A percentile compares a stretch with the other conserved stretches of the same genome.
Conservation (phyloP, 306 rosid species). For the Cucumis cinereus region DNA sequence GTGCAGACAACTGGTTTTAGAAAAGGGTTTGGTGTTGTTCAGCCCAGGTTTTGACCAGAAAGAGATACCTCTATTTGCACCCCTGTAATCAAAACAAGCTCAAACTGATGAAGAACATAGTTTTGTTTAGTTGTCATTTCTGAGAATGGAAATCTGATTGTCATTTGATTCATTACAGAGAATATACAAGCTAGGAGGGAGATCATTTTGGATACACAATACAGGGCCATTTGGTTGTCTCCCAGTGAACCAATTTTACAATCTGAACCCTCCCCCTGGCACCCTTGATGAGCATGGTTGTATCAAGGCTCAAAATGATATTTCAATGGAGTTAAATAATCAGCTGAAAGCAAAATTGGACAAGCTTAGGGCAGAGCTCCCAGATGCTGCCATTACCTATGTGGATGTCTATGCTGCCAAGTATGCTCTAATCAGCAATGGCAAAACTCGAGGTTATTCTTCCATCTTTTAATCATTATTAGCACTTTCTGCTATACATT, state of each 20-base stretch:
- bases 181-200: slow-evolving; percentile 59
- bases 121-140: not conserved
- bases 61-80: not conserved
- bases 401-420: slow-evolving; percentile 77
- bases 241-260: slow-evolving; percentile 66
- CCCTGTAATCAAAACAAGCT: not conserved
- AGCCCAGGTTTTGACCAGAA: not conserved
- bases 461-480: not conserved
- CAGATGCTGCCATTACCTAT: slow-evolving; percentile 70
- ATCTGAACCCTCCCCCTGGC: slow-evolving; percentile 40
- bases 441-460: slow-evolving; percentile 52
- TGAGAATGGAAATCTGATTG: not conserved
- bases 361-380: slow-evolving; percentile 67
- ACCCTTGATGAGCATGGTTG: slow-evolving; percentile 51
- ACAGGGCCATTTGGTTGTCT: slow-evolving; percentile 85
- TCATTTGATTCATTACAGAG: slow-evolving; percentile 25
- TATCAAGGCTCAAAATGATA: slow-evolving; percentile 51
- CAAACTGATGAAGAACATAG: not conserved
- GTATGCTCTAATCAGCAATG: slow-evolving; percentile 56
- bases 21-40: not conserved
- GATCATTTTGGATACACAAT: slow-evolving; percentile 87
- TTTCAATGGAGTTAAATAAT: slow-evolving; percentile 63
- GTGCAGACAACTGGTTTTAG: not conserved
- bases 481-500: not conserved
- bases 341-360: slow-evolving; percentile 48